These are phyloP conservation scores for Selenicereus undatus DNA, from an alignment of 148 eudicot species.

Conservation along the genomic window DNA sequence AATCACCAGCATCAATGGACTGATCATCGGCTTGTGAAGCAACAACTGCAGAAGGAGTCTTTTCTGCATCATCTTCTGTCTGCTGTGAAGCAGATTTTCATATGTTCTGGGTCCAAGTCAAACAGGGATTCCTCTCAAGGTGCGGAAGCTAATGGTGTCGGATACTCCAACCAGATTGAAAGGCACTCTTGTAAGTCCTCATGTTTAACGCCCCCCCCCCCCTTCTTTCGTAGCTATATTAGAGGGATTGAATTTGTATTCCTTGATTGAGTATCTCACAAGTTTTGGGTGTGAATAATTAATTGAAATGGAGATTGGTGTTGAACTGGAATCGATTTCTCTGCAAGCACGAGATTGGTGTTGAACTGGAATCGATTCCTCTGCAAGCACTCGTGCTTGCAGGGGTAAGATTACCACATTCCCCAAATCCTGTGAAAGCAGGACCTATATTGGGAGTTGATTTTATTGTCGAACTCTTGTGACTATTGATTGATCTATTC, in stretches of 20 bases:
- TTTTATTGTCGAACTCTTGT: background rate
- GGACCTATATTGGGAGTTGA: no score
- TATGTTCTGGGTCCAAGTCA: conserved; percentile 22
- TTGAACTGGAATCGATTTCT: background rate
- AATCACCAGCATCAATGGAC: conserved; percentile 3
- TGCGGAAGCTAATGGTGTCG: conserved; percentile 12
- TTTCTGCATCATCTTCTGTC: conserved; percentile 12
- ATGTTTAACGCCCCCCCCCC: background rate
- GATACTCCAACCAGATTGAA: conserved; percentile 13
- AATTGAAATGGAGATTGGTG: no score
- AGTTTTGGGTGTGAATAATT: background rate
- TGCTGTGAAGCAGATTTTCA: conserved; percentile 28
- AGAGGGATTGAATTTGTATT: background rate
- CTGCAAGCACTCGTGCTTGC: no score
- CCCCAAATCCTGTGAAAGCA: no score
- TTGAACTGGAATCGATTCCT: background rate
- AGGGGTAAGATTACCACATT: no score
- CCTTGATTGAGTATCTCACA: background rate
- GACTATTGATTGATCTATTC: no score
- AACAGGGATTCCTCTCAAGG: conserved; percentile 11
- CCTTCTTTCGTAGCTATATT: background rate
- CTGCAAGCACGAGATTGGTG: no score
- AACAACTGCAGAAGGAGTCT: conserved; percentile 20
- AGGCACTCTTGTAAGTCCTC: conserved; percentile 27
- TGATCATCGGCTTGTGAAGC: conserved; percentile 6